Evolutionary conservation across 2,329 filamentous ascomycete genomes (phyloP).

Genomic region (Apiospora arundinis): DNA sequence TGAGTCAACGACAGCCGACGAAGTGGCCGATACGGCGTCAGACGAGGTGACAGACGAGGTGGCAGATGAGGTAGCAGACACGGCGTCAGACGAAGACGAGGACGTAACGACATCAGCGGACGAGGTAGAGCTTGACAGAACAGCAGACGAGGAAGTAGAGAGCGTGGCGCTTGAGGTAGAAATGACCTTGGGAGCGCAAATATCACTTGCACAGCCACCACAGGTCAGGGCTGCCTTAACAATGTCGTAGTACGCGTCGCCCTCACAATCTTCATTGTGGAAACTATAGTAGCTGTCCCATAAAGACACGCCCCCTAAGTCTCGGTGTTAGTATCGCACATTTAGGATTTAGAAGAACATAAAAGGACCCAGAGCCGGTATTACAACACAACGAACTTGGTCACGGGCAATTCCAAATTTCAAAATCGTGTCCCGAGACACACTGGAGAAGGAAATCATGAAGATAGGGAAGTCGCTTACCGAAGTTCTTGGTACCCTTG

Average conservation of each 20-base stretch:
- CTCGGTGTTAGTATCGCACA: too few species aligned
- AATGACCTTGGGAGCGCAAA: conserved; percentile 25
- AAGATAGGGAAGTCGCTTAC: conserved; percentile 28
- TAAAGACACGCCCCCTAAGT: conserved; percentile 46
- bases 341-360: too few species aligned
- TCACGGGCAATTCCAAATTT: too few species aligned
- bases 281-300: conserved; percentile 50
- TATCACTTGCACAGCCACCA: conserved; percentile 41
- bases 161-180: conserved; percentile 15
- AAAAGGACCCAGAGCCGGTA: too few species aligned
- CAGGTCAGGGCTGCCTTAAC: conserved; percentile 46
- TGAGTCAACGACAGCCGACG: background rate
- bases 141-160: conserved; percentile 11
- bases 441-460: too few species aligned
- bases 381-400: too few species aligned
- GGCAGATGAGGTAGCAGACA: background rate
- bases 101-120: background rate
- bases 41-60: too few species aligned
- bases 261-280: conserved; percentile 38
- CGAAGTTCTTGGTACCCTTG: conserved; percentile 46
- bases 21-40: background rate
- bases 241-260: conserved; percentile 46
- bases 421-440: too few species aligned
- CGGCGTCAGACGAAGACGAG: background rate
- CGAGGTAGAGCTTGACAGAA: background rate